Conservation (phyloP, 331 rosid genomes). For the Malus hybrid region DNA sequence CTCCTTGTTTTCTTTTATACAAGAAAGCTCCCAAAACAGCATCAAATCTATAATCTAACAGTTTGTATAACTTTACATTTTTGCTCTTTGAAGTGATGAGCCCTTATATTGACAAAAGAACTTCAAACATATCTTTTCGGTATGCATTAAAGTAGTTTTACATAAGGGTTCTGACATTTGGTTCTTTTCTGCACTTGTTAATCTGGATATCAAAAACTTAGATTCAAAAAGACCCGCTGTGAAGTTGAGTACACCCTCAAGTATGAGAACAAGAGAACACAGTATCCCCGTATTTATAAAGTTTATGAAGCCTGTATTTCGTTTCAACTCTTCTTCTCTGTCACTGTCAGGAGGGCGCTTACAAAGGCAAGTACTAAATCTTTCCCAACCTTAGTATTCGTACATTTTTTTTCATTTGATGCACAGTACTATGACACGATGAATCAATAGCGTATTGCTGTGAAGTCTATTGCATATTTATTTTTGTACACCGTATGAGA, state of each 20-base stretch:
- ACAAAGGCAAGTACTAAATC: slow-evolving; percentile 43
- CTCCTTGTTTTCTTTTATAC: no score
- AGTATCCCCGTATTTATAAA: slow-evolving; percentile 40
- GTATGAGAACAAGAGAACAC: slow-evolving; percentile 59
- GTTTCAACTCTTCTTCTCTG: slow-evolving; percentile 65
- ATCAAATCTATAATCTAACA: no score
- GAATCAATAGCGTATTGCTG: background rate
- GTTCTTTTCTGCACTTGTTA: slow-evolving; percentile 1
- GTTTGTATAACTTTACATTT: no score
- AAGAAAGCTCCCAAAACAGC: no score
- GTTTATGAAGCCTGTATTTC: slow-evolving; percentile 72
- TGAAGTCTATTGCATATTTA: background rate
- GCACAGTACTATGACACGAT: no score
- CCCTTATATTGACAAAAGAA: background rate
- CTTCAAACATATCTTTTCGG: background rate
- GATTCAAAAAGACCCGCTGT: slow-evolving; percentile 73
- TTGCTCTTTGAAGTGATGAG: no score
- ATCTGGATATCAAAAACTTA: slow-evolving; percentile 21
- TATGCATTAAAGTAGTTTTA: background rate
- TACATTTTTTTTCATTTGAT: no score
- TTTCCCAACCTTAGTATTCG: background rate
- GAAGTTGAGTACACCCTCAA: slow-evolving; percentile 66
- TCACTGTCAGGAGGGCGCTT: slow-evolving; percentile 65
- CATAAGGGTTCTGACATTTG: background rate
- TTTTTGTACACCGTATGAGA: slow-evolving; percentile 12